These are phyloP conservation scores for Nevesoporus exiguus DNA, from an alignment of 768 basidiomycete genomes.

Conservation along the genomic window DNA sequence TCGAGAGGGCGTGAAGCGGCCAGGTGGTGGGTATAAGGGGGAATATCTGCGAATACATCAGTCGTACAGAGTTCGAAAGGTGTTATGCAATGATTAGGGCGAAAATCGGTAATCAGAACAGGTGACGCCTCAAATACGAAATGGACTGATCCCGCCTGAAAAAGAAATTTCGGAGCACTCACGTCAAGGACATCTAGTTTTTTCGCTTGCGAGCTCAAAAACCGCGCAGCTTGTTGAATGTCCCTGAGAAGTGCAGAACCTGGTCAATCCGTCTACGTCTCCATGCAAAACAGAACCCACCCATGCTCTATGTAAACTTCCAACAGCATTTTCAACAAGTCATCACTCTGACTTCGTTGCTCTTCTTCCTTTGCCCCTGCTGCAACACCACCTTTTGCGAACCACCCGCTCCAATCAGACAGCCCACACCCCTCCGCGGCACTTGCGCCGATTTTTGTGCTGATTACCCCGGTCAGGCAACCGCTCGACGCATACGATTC, in stretches of 20 bases:
- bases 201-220: conserved; percentile 78
- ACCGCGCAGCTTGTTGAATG: conserved; percentile 54
- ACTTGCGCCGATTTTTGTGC: conserved; percentile 49
- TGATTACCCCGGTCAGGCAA: conserved; percentile 61
- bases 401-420: conserved; percentile 34
- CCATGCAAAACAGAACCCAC: conserved; percentile 40
- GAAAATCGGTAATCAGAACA: background rate
- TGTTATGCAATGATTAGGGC: background rate
- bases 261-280: background rate
- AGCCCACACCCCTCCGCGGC: conserved; percentile 51
- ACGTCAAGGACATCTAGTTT: conserved; percentile 79
- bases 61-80: background rate
- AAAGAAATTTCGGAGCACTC: conserved; percentile 26
- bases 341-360: conserved; percentile 47
- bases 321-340: conserved; percentile 65
- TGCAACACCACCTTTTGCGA: conserved; percentile 47
- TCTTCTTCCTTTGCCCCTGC: conserved; percentile 36
- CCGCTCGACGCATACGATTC: conserved; percentile 84
- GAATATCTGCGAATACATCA: conserved; percentile 46
- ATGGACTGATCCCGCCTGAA: too few species aligned
- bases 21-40: conserved; percentile 68
- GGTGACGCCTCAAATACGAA: background rate
- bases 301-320: conserved; percentile 80
- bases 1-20: conserved; percentile 68
- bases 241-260: conserved; percentile 38